phyloP scores from a whole-genome alignment of 345 rosid genomes.

The Aegle marmelos region DNA sequence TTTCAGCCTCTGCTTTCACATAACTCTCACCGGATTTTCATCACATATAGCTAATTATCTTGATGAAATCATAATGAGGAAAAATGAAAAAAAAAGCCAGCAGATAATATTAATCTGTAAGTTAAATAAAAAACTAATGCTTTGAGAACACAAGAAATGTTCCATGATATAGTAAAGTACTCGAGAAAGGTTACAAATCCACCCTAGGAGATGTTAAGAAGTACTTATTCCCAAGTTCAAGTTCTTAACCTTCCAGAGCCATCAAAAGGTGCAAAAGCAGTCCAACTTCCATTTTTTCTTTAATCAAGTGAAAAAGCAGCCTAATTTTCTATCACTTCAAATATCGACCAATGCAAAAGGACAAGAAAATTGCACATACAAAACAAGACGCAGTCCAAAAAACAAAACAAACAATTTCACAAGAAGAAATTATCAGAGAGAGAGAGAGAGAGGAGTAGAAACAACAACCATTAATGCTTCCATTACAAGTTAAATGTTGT shows the following conservation, averaged over 20 bases:
- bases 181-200: neutral
- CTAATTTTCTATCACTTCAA: neutral
- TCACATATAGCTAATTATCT: neutral
- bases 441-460: neutral
- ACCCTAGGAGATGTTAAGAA: neutral
- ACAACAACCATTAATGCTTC: neutral
- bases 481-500: neutral
- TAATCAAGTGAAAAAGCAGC: neutral
- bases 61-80: neutral
- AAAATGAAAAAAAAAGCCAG: neutral
- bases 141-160: neutral
- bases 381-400: neutral
- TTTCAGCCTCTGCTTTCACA: neutral
- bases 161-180: neutral
- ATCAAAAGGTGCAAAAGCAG: neutral
- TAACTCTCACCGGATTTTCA: neutral
- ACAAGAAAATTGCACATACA: neutral
- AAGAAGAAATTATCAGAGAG: neutral
- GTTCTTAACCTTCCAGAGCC: neutral
- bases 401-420: neutral
- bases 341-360: neutral
- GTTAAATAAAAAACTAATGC: neutral
- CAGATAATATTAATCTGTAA: neutral
- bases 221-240: neutral
- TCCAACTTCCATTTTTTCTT: neutral